Evolutionary conservation across 2,329 filamentous ascomycete species (phyloP), one percentile per base, ranked within the genome.

Genomic region (Pseudocercospora vitis): DNA sequence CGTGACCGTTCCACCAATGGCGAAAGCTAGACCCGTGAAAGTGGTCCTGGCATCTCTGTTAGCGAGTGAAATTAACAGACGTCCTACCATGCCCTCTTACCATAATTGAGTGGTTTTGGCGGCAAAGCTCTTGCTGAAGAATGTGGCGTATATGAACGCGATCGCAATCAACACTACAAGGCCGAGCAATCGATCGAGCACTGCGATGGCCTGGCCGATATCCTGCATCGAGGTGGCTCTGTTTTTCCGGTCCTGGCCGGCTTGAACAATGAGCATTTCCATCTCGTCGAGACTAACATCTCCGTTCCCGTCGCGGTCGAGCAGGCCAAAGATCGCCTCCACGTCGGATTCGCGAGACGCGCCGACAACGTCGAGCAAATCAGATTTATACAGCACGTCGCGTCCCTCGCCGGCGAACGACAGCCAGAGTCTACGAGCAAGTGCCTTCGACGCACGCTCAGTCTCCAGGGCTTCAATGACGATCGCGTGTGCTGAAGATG

Each of bases 1-100:
- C 1, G 91, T 96, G 48, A 87, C 87, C 18, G 91, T 86, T 70
- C 96, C 96, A 62, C 96, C 86, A 73, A 96, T 96, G 4, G 91
- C 96, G 24, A 96, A 77, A 2, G 91, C 96, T 11, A 96, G 83
- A 47, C 56, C 54, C 14, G 61, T 62, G n/a, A 61, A 57, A 0
- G 56, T 57, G n/a, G 58, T 58, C 37, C 26, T 29, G 11, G 6
- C 11, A 11, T 6, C 26, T 7, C 26, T 11, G 26, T 29, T 29
- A 29, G 26, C 11, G 26, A 29, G 26, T 11, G 26, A 29, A 11
- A 29, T 11, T 7, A 29, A 11, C 6, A 29, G 26, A 7, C 26
- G 6, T 29, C 26, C 26, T 11, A 29, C 11, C 26, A 29, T n/a
- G n/a, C n/a, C n/a, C n/a, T 29, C 26, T 29, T 29, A 29, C 61